Evolutionary conservation across 306 rosid species (phyloP).

Genomic region (Hippophae gyantsensis): DNA sequence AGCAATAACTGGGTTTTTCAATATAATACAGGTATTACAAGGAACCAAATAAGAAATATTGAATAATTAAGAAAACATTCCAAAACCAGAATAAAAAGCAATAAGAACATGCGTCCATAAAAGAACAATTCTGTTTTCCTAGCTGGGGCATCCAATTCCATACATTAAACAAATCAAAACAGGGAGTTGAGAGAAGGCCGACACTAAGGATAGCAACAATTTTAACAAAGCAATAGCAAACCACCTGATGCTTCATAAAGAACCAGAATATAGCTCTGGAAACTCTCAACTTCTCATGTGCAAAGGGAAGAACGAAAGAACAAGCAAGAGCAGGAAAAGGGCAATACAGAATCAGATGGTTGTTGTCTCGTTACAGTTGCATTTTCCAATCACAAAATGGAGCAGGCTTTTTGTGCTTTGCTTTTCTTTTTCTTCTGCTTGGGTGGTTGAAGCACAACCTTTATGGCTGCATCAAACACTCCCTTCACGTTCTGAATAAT

Average conservation of each 20-base stretch:
- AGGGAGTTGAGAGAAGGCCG: constrained; percentile 30
- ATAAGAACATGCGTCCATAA: constrained; percentile 12
- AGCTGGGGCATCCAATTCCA: constrained; percentile 48
- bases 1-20: no score
- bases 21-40: neutral
- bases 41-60: neutral
- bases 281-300: constrained; percentile 53
- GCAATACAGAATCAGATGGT: constrained; percentile 35
- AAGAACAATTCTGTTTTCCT: constrained; percentile 28
- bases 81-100: constrained; percentile 25
- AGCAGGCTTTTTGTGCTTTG: constrained; percentile 93
- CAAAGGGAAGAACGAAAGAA: constrained; percentile 26
- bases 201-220: constrained; percentile 49
- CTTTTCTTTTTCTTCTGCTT: constrained; percentile 91
- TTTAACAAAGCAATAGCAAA: constrained; percentile 36
- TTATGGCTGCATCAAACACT: constrained; percentile 89
- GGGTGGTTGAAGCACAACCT: constrained; percentile 99
- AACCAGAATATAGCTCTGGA: constrained; percentile 35
- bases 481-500: constrained; percentile 76
- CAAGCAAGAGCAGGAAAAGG: constrained; percentile 23
- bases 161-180: constrained; percentile 27
- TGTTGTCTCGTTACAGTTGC: constrained; percentile 41
- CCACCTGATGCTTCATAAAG: constrained; percentile 57
- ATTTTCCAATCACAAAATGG: constrained; percentile 70
- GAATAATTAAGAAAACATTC: neutral